Conservation (phyloP, 2,329 filamentous ascomycete species). For the Ophiostoma sp. region DNA sequence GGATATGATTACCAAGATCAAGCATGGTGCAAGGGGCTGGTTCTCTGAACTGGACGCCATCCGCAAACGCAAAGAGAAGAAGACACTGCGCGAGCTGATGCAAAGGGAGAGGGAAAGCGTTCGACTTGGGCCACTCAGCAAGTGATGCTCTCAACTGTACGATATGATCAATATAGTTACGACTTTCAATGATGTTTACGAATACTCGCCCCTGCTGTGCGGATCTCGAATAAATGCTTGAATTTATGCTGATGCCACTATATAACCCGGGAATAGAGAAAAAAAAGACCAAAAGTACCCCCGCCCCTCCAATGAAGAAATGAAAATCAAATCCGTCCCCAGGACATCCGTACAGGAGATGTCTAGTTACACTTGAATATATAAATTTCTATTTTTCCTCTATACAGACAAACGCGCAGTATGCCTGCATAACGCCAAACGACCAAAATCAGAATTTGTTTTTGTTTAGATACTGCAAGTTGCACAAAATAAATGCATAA, state of each 20-base stretch:
- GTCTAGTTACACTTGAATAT: constrained; percentile 30
- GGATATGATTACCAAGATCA: constrained; percentile 91
- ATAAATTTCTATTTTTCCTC: neutral
- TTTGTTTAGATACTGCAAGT: neutral
- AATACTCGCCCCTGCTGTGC: neutral
- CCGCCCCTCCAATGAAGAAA: neutral
- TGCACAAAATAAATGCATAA: neutral
- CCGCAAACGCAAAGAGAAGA: constrained; percentile 39
- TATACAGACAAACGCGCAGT: neutral
- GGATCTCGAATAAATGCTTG: neutral
- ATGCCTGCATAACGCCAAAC: neutral
- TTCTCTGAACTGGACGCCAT: constrained; percentile 51
- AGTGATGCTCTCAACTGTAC: neutral
- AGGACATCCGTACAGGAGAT: neutral
- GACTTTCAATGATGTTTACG: neutral
- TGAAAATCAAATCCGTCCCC: neutral
- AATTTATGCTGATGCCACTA: constrained; percentile 2
- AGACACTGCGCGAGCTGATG: constrained; percentile 34
- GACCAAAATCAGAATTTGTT: neutral
- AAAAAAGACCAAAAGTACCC: neutral
- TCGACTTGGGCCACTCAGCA: constrained; percentile 45
- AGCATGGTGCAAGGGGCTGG: constrained; percentile 68
- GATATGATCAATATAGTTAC: neutral
- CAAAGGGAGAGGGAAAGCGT: constrained; percentile 48
- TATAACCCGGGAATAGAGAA: neutral